These are phyloP conservation scores for Fusarium liriodendri DNA, from an alignment of 2,329 filamentous ascomycete genomes.

Conservation along the genomic window DNA sequence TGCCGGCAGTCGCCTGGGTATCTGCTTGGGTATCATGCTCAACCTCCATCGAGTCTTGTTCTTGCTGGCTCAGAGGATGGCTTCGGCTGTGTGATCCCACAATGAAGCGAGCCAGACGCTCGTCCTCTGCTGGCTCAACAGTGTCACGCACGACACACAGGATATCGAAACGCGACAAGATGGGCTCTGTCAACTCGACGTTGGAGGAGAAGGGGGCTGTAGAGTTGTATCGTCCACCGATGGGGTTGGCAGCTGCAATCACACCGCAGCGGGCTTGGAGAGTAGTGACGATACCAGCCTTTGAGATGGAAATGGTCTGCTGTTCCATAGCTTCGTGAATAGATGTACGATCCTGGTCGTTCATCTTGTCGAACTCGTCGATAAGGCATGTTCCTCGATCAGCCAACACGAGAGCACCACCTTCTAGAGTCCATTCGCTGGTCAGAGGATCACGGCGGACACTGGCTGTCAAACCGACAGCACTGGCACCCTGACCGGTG, in stretches of 20 bases:
- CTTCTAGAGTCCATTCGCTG: constrained; percentile 96
- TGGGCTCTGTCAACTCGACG: constrained; percentile 96
- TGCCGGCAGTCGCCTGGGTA: constrained; percentile 45
- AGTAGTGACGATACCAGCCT: constrained; percentile 97
- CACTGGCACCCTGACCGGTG: constrained; percentile 95
- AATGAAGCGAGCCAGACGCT: constrained; percentile 93
- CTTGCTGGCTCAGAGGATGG: constrained; percentile 73
- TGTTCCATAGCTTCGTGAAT: constrained; percentile 99
- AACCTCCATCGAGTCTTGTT: constrained; percentile 69
- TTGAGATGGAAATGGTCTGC: constrained; percentile 98
- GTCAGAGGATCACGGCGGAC: constrained; percentile 96
- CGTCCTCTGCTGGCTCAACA: constrained; percentile 91
- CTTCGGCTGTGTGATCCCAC: constrained; percentile 93
- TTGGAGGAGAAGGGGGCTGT: constrained; percentile 97
- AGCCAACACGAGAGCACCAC: constrained; percentile 92
- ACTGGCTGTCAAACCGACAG: constrained; percentile 96
- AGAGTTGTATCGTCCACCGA: constrained; percentile 95
- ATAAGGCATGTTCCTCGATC: constrained; percentile 96
- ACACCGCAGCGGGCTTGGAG: constrained; percentile 96
- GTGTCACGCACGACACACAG: constrained; percentile 96
- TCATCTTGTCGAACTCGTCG: constrained; percentile 99
- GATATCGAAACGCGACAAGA: constrained; percentile 97
- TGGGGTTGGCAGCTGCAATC: constrained; percentile 95
- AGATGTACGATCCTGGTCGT: constrained; percentile 96
- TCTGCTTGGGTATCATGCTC: constrained; percentile 64